phyloP scores from a whole-genome alignment of 352 stramenopile genomes.

The Elongisporangium prolatum region DNA sequence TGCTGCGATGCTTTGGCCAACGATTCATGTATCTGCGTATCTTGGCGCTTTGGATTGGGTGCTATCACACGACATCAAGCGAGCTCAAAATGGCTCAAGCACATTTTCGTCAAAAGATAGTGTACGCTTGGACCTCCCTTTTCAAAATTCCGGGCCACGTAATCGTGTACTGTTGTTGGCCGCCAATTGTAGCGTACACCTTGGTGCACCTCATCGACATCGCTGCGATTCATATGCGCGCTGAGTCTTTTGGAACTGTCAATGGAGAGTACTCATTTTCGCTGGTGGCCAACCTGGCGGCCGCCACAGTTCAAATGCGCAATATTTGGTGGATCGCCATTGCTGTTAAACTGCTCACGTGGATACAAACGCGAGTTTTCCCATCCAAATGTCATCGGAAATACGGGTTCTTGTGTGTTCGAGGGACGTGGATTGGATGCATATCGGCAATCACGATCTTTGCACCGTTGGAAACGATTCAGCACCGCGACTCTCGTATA shows the following conservation, averaged over 20 bases:
- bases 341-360: neutral
- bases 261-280: neutral
- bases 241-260: neutral
- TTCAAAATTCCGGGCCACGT: conserved; percentile 46
- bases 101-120: too few species aligned
- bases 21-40: conserved; percentile 46
- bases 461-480: too few species aligned
- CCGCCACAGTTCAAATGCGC: conserved; percentile 38
- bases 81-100: neutral
- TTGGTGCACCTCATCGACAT: conserved; percentile 32
- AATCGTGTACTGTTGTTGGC: conserved; percentile 41
- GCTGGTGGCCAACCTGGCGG: conserved; percentile 20
- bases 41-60: conserved; percentile 20
- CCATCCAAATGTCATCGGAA: neutral
- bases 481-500: too few species aligned
- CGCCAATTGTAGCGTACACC: conserved; percentile 34
- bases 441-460: neutral
- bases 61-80: conserved; percentile 9
- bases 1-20: conserved; percentile 27
- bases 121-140: conserved; percentile 14
- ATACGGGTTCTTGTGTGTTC: neutral
- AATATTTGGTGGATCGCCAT: conserved; percentile 37
- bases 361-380: too few species aligned
- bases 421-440: neutral
- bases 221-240: conserved; percentile 17